Evolutionary conservation across 352 stramenopile genomes (phyloP), one percentile per base, ranked within the genome.

Genomic region (Phytophthora lateralis): DNA sequence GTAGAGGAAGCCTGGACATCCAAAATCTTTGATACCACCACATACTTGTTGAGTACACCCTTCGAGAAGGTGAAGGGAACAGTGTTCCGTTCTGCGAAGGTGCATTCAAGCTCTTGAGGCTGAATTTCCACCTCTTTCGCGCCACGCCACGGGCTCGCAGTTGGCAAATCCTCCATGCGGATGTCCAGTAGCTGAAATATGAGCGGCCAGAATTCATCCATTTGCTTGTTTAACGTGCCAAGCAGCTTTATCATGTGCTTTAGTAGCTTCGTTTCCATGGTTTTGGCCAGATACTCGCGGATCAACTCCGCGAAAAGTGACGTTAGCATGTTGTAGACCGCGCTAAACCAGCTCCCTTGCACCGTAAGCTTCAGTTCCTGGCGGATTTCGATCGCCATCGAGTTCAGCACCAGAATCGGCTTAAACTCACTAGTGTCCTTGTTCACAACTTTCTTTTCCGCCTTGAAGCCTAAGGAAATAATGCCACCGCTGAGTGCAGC

Each of bases 161-260:
- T 69, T 17, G 84, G 86, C 27, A 95, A 62, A 55, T 95, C 79
- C 29, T 93, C 83, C 4, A 95, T 80, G 2, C 73, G 79, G 30
- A 95, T 90, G 45, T 93, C 76, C 0, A 95, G 63, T 0, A 95
- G 53, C 56, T 95, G 82, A 37, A 95, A 91, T 18, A 95, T 76
- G 34, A 93, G 62, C 7, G 86, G 81, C 86, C 86, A 95, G 63
- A 93, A 95, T 47, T 91, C 82, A 53, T 93, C 84, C 75, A 93
- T 91, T 52, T 93, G 82, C 18, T 79, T 70, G 59, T 95, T 95
- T 35, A 95, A 64, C n/a, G 80, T 90, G 30, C 64, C 76, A n/a
- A 95, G 68, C 4, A 95, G 54, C 53, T 86, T 90, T 52, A 93
- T 91, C 75, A 91, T 90, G 61, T 93, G 86, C 30, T 80, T 79